Conservation (phyloP, 495 filamentous ascomycete species). For the Parathielavia hyrcaniae region DNA sequence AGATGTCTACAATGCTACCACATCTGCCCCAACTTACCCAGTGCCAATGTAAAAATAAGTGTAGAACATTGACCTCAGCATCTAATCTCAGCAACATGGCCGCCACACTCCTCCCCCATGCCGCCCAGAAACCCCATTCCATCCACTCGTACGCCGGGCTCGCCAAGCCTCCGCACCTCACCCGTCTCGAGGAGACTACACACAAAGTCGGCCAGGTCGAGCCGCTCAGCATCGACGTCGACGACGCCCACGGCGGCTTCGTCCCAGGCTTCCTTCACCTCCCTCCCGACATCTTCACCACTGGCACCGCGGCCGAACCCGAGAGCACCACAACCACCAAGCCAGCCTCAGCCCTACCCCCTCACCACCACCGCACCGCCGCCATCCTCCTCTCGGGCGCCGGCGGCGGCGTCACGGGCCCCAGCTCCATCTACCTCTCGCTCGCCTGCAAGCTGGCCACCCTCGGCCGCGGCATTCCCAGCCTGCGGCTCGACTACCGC, state of each 20-base stretch:
- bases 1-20: background rate
- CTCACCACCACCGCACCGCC: slow-evolving; percentile 28
- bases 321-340: background rate
- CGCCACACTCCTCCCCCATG: slow-evolving; percentile 6
- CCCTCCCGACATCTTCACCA: slow-evolving; percentile 19
- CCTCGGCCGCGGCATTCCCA: slow-evolving; percentile 33
- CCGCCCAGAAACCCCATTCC: slow-evolving; percentile 5
- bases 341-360: background rate
- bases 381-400: slow-evolving; percentile 42
- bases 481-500: slow-evolving; percentile 42
- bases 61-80: background rate
- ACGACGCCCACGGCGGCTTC: slow-evolving; percentile 18
- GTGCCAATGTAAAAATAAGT: background rate
- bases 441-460: slow-evolving; percentile 42
- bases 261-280: slow-evolving; percentile 25
- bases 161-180: slow-evolving; percentile 15
- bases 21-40: background rate
- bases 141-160: slow-evolving; percentile 19
- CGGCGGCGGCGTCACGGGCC: slow-evolving; percentile 43
- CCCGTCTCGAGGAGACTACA: slow-evolving; percentile 12
- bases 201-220: slow-evolving; percentile 14
- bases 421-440: slow-evolving; percentile 39
- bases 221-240: slow-evolving; percentile 18
- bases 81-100: slow-evolving; percentile 13
- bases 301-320: background rate